Evolutionary conservation across 2,329 filamentous ascomycete genomes (phyloP), one percentile per base, ranked within the genome.

Genomic region (Lasiodiplodia hormozganensis): DNA sequence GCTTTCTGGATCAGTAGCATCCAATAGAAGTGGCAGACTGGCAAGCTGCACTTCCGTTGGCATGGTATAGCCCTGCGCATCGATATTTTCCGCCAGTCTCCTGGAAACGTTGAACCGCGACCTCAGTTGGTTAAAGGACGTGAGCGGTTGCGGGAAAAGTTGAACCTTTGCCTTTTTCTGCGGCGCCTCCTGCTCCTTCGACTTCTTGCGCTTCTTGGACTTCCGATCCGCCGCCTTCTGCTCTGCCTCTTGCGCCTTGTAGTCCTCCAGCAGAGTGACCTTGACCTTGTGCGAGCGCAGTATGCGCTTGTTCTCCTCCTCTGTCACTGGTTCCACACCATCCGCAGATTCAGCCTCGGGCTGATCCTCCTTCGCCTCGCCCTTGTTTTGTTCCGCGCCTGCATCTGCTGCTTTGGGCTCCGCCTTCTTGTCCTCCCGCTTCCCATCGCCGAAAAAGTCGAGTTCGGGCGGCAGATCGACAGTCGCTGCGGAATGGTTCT

Each of bases 11-110:
- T 23, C 66, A 14, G 66, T 36, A 38, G 69, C 67, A 4, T 75
- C 74, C 18, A 69, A 47, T 43, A 98, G 82, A 56, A 98, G 80
- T 34, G 96, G 95, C 71, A 99, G 80, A 74, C 90, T 91, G 3
- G 88, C 94, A 79, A 98, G 87, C 78, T 99, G 96, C 14, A 99
- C 94, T 80, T 98, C 95, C 0, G 96, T 99, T 14, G 96, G 96
- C 68, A 94, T 84, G 43, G 87, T 88, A 77, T 97, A 99, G 12
- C 92, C 93, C 80, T 98, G 93, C n/a, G 88, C 86, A 16, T 87
- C 84, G 36, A 99, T 84, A 75, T 99, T 99, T 70, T 91, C 88
- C 2, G 89, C 88, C 54, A 99, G 81, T 52, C 89, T 86, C 51
- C 86, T 84, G 4, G 93, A 91, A 52, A 97, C 88, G n/a, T 86